Evolutionary conservation across 2,329 filamentous ascomycete species (phyloP).

Genomic region (Tolypocladium ovalisporum): DNA sequence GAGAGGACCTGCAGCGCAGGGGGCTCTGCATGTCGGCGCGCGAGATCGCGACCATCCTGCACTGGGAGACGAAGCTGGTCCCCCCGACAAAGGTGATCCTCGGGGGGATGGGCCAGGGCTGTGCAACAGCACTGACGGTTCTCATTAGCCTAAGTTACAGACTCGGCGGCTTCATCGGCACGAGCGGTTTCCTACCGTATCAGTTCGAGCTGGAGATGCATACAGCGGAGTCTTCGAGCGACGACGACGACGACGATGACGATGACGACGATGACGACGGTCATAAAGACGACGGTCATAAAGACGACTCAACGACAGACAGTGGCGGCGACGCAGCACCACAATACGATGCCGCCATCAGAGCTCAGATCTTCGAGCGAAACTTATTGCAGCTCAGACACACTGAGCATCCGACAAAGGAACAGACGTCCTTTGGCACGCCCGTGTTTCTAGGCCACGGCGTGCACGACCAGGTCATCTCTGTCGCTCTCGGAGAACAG

Average conservation of each 20-base stretch:
- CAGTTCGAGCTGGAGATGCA: constrained; percentile 20
- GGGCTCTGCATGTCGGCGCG: constrained; percentile 30
- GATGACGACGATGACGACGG: constrained; percentile 6
- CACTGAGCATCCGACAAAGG: constrained; percentile 4
- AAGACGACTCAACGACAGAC: too few species aligned
- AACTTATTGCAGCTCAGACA: constrained; percentile 17
- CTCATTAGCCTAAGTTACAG: constrained; percentile 26
- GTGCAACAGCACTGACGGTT: constrained; percentile 31
- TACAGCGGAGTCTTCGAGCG: constrained; percentile 2
- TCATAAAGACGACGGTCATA: too few species aligned
- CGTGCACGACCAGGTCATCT: constrained; percentile 25
- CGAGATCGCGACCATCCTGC: constrained; percentile 23
- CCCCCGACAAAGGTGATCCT: constrained; percentile 30
- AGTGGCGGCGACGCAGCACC: neutral
- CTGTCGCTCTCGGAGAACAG: constrained; percentile 16
- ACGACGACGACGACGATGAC: constrained; percentile 9
- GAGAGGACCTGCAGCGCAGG: constrained; percentile 29
- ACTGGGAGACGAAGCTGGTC: constrained; percentile 17
- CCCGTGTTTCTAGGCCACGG: constrained; percentile 35
- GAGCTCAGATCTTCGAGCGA: constrained; percentile 17
- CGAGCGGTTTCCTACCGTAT: constrained; percentile 35
- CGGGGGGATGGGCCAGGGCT: constrained; percentile 43
- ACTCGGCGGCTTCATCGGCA: constrained; percentile 33
- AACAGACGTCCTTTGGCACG: constrained; percentile 10
- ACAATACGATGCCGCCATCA: constrained; percentile 6